A percentile compares a stretch with the other conserved stretches of the same genome.
Conservation (phyloP, 345 rosid genomes). For the Carallia pectinifolia region DNA sequence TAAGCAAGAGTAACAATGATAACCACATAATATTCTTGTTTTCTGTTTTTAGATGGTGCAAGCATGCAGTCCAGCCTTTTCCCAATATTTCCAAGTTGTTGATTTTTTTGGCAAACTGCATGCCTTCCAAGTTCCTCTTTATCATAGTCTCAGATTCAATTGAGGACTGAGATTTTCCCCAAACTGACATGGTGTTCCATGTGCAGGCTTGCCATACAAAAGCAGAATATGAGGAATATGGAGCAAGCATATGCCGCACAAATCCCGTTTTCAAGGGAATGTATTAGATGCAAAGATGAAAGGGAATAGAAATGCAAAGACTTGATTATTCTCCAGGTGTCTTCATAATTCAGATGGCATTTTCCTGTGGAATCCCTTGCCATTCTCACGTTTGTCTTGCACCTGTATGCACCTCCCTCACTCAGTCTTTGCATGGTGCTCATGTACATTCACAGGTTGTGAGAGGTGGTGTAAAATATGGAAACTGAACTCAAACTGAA, state of each 20-base stretch:
- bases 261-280: constrained; percentile 99
- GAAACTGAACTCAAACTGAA: not conserved
- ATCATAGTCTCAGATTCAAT: not conserved
- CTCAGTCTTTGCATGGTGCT: constrained; percentile 8
- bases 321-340: not conserved
- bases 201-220: constrained; percentile 95
- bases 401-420: not conserved
- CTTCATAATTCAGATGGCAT: not conserved
- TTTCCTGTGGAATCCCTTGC: constrained; percentile 1
- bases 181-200: not conserved
- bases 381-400: not conserved
- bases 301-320: not conserved
- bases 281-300: constrained; percentile 49
- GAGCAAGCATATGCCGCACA: constrained; percentile 98
- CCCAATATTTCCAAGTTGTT: not conserved
- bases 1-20: not conserved
- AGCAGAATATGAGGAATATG: constrained; percentile 94
- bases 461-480: constrained; percentile 6
- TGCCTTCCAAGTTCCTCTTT: not conserved
- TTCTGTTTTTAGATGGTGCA: constrained; percentile 3
- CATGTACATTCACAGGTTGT: constrained; percentile 1
- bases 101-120: not conserved
- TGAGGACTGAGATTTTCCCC: too few species aligned
- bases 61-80: constrained; percentile 2
- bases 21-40: not conserved